Base-by-base conservation (phyloP, 2,329 filamentous ascomycete species). In the Pyricularia sp. region DNA sequence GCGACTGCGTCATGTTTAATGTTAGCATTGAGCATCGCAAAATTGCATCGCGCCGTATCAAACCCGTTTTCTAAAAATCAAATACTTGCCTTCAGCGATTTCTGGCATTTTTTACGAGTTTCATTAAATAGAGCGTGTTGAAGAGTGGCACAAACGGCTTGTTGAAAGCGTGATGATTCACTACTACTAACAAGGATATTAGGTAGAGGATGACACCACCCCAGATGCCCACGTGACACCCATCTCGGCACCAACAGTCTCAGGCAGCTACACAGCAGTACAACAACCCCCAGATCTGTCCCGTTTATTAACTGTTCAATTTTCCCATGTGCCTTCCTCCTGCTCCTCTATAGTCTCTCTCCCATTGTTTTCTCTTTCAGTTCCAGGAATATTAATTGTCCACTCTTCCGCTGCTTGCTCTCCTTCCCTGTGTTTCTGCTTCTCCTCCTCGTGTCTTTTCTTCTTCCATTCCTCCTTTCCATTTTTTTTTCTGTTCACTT, bases 21-120 rank as follows among this genome's bases (percentile, higher is more conserved):
- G 17, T 42, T 9, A 26, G 31, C n/a, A 42, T 23, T 33, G 28
- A 4, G 17, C n/a, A 50, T 7, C n/a, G n/a, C 14, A 5, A 12
- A 10, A 36, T 50, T 23, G 4, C 33, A 42, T 10, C 9, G 12
- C n/a, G 33, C 33, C 20, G 11, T 20, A 66, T 3, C 2, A 26
- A 25, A 17, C 9, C 26, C 26, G 33, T 10, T 11, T 17, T 1
- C 20, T 4, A n/a, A 5, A n/a, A 14, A 26, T 12, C 26, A 0
- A 3, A 17, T 11, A 58, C 73, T 67, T 71, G 85, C 86, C 84
- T 81, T 89, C 86, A 61, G 86, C 86, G 68, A 89, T 88, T 73
- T 89, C 87, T 69, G 87, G 87, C 87, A 89, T 89, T 28, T 71
- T 79, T 30, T 11, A 30, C 14, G 23, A 1, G 2, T 64, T 30